A percentile compares a stretch with the other conserved stretches of the same genome.
Conservation (phyloP, 495 filamentous ascomycete genomes). For the Penicillium coprophilum region DNA sequence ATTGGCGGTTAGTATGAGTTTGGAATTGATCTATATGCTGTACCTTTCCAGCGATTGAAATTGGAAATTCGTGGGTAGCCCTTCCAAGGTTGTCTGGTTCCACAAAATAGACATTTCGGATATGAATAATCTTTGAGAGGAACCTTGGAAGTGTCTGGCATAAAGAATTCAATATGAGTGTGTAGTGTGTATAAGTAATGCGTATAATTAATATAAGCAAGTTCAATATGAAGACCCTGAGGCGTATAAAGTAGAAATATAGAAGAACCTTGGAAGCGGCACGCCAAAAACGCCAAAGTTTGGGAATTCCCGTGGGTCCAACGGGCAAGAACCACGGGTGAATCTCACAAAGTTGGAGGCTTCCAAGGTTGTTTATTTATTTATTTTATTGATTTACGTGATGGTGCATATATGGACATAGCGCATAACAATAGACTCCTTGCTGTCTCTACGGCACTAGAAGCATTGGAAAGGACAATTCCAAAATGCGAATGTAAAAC, state of each 20-base stretch:
- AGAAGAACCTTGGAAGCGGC: not conserved
- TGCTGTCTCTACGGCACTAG: not conserved
- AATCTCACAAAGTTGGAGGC: too few species aligned
- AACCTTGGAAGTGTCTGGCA: not conserved
- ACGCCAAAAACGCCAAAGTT: not conserved
- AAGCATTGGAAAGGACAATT: not conserved
- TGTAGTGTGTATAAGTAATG: too few species aligned
- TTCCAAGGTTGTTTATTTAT: not conserved
- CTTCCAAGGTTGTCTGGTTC: too few species aligned
- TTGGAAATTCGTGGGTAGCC: not conserved
- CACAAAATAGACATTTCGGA: not conserved
- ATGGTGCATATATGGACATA: too few species aligned
- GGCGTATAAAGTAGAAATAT: not conserved
- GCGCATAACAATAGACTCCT: not conserved
- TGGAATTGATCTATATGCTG: not conserved
- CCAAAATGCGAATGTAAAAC: not conserved
- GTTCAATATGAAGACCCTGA: not conserved
- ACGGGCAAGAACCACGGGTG: not conserved
- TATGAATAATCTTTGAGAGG: not conserved
- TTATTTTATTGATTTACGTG: not conserved
- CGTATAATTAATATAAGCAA: not conserved
- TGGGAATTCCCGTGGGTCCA: not conserved
- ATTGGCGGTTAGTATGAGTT: not conserved
- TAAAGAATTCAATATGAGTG: not conserved
- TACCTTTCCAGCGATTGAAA: not conserved